A percentile compares a stretch with the other conserved stretches of the same genome.
phyloP scores from a whole-genome alignment of 2,329 filamentous ascomycete species.

The Elsinoe arachidis region DNA sequence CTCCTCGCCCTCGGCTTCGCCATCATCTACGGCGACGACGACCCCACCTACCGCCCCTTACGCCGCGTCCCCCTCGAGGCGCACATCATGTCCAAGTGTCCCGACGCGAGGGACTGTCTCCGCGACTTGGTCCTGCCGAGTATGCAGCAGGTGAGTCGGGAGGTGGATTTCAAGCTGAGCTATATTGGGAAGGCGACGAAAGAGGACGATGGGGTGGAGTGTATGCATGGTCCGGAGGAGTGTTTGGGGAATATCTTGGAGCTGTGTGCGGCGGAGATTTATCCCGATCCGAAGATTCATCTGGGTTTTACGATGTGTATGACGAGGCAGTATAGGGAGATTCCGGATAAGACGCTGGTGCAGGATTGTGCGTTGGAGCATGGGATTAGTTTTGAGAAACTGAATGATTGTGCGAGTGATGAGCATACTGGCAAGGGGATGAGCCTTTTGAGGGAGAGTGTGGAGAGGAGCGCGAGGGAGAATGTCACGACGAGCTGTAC shows the following conservation, averaged over 20 bases:
- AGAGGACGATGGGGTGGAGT: constrained; percentile 72
- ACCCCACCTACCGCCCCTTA: constrained; percentile 13
- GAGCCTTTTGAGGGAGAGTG: constrained; percentile 58
- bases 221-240: constrained; percentile 81
- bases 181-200: constrained; percentile 73
- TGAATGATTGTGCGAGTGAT: constrained; percentile 74
- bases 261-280: constrained; percentile 76
- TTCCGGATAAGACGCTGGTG: constrained; percentile 70
- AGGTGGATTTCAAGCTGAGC: constrained; percentile 83
- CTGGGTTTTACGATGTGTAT: constrained; percentile 93
- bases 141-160: constrained; percentile 72
- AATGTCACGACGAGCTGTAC: constrained; percentile 42
- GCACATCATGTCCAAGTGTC: constrained; percentile 92
- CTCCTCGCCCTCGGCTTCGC: constrained; percentile 20
- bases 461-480: constrained; percentile 49
- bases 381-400: constrained; percentile 68
- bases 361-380: constrained; percentile 86
- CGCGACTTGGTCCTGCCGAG: constrained; percentile 71
- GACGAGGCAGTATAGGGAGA: constrained; percentile 62
- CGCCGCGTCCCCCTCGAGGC: constrained; percentile 69
- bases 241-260: constrained; percentile 93
- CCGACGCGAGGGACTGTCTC: constrained; percentile 79
- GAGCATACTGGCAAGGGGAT: constrained; percentile 67
- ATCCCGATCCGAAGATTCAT: constrained; percentile 76
- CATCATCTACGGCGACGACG: constrained; percentile 22